These are phyloP conservation scores for Tuber indicum DNA, from an alignment of 495 filamentous ascomycete species.

Conservation along the genomic window DNA sequence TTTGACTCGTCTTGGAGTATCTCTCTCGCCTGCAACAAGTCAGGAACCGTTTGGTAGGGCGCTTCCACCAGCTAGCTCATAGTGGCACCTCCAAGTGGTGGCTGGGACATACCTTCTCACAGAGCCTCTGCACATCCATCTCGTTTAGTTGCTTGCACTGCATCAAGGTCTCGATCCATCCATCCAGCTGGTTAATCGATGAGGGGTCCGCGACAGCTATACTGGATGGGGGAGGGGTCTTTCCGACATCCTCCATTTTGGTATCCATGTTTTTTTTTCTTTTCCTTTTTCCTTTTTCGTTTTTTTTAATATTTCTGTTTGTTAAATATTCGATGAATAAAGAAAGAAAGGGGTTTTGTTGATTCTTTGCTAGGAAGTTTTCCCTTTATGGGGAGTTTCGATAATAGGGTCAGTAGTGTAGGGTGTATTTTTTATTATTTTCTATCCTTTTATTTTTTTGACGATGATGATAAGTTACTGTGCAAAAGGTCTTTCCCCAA, in stretches of 20 bases:
- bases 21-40: slow-evolving; percentile 68
- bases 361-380: background rate
- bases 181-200: slow-evolving; percentile 86
- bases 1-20: slow-evolving; percentile 96
- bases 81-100: slow-evolving; percentile 7
- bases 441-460: background rate
- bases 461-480: slow-evolving; percentile 3
- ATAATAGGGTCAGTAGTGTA: slow-evolving; percentile 23
- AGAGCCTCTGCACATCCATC: slow-evolving; percentile 88
- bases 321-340: background rate
- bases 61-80: slow-evolving; percentile 13
- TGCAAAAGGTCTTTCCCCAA: slow-evolving; percentile 10
- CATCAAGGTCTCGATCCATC: slow-evolving; percentile 99
- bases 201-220: slow-evolving; percentile 70
- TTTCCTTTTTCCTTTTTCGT: too few relatives aligned
- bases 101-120: slow-evolving; percentile 72
- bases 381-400: slow-evolving; percentile 16
- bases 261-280: slow-evolving; percentile 64
- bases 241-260: slow-evolving; percentile 95
- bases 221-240: slow-evolving; percentile 72
- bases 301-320: background rate
- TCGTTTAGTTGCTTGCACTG: slow-evolving; percentile 95
- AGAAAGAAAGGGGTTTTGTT: background rate
- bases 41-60: slow-evolving; percentile 20
- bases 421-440: slow-evolving; percentile 14